Percentiles rank a stretch among this genome's conserved stretches.
Evolutionary conservation across 169 alveolate species (phyloP).

Genomic region (Eimeria acervulina): DNA sequence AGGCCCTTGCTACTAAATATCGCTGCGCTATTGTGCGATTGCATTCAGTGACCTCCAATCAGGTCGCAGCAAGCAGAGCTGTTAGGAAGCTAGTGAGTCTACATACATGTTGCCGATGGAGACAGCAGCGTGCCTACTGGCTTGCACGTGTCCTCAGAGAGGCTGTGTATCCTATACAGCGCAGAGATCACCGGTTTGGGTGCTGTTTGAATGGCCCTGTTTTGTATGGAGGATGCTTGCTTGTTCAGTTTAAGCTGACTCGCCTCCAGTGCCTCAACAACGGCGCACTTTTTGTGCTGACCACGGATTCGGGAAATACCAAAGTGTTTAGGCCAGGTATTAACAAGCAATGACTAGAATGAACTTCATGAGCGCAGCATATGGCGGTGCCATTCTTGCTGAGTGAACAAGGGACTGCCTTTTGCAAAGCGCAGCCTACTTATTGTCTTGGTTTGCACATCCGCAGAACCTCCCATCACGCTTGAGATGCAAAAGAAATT

Average conservation of each 20-base stretch:
- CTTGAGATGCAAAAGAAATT: not conserved
- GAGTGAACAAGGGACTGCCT: not conserved
- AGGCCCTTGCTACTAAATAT: not conserved
- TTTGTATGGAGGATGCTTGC: not conserved
- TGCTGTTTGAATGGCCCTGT: not conserved
- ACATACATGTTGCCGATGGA: not conserved
- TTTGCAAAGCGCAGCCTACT: not conserved
- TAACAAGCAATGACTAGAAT: not conserved
- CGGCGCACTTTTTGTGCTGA: conserved; percentile 45
- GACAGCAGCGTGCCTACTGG: not conserved
- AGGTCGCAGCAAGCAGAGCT: not conserved
- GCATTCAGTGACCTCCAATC: conserved; percentile 53
- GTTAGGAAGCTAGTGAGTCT: conserved; percentile 6
- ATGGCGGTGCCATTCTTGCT: not conserved
- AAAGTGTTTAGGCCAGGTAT: conserved; percentile 73
- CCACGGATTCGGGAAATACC: conserved; percentile 55
- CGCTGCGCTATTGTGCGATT: not conserved
- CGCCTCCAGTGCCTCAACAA: conserved; percentile 62
- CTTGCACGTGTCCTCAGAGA: not conserved
- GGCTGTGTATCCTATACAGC: not conserved
- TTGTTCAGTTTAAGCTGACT: conserved; percentile 37
- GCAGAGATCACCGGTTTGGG: not conserved
- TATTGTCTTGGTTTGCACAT: not conserved
- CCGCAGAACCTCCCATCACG: conserved; percentile 44
- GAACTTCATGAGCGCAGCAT: not conserved